Evolutionary conservation across 2,329 filamentous ascomycete genomes (phyloP), one percentile per base, ranked within the genome.

Genomic region (Penicillium sp.): DNA sequence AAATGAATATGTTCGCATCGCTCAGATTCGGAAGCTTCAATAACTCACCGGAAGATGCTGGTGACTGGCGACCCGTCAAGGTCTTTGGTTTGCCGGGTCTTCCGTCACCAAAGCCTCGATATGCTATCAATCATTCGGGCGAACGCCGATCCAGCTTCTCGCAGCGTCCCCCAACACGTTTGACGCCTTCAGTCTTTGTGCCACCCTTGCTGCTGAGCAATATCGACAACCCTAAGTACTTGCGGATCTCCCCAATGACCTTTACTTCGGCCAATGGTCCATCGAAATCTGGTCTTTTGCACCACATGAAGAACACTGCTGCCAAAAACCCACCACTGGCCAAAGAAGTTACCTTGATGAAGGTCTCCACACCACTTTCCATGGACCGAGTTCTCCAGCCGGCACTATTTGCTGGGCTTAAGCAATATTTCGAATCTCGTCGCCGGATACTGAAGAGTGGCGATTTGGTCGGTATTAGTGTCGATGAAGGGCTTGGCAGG

Each of bases 131-230:
- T 53, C 68, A 69, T 33, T 71, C 72, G 12, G 67, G 68, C 38
- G 70, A 77, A 10, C 69, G 80, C 44, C 72, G 78, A 49, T 75
- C 78, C 25, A 84, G 81, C 60, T 75, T 83, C 37, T 76, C 78
- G 6, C 77, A 77, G 29, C 62, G 76, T 25, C 67, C 72, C 13
- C 66, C 71, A 4, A 65, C 70, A 40, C 67, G 72, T 23, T 59
- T 74, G 27, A 73, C 86, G 1, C 86, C 89, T 60, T 73, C 69
- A 0, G 77, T 88, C 4, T 93, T 93, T 62, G 78, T 91, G 24
- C 95, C 93, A 2, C 93, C 93, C 0, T 78, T 97, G 23, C 77
- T 97, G 38, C 78, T 97, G 4, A 86, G 89, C 39, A 98, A 98
- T 62, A 75, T 98, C 27, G 86, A 88, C 3, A 83, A 83, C 46